Percentiles rank a stretch among this genome's conserved stretches.
phyloP scores from a whole-genome alignment of 257 asterid species.

The Fraxinus excelsior region DNA sequence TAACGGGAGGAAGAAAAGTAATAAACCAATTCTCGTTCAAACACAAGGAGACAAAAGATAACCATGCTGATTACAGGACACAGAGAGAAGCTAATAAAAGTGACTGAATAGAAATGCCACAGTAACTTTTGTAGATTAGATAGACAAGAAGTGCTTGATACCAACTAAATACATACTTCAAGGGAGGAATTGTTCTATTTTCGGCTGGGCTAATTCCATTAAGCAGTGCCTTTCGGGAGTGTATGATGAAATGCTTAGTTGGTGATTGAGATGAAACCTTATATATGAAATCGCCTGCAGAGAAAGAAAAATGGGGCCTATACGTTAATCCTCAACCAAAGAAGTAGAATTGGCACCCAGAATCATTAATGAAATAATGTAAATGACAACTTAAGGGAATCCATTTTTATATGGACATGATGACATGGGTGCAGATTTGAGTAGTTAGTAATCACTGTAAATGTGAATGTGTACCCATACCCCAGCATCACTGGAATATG shows the following conservation, averaged over 20 bases:
- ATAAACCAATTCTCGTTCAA: background rate
- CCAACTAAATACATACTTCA: conserved; percentile 56
- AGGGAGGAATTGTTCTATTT: conserved; percentile 87
- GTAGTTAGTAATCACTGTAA: background rate
- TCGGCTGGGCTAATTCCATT: conserved; percentile 93
- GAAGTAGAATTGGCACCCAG: conserved; percentile 9
- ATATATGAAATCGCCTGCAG: conserved; percentile 88
- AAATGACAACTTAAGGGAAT: background rate
- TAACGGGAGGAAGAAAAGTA: background rate
- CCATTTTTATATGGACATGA: too few relatives aligned
- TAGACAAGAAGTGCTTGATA: background rate
- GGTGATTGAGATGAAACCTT: conserved; percentile 94
- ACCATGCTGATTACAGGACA: conserved; percentile 19
- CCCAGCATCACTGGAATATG: background rate
- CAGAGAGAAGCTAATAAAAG: conserved; percentile 7
- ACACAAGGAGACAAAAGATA: conserved; percentile 9
- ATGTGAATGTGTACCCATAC: background rate
- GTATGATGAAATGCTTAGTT: conserved; percentile 84
- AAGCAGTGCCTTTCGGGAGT: conserved; percentile 93
- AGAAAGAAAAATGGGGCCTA: conserved; percentile 29
- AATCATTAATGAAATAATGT: background rate
- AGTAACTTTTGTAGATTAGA: conserved; percentile 3
- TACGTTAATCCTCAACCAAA: conserved; percentile 9
- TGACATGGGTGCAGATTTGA: background rate
- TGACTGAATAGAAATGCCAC: conserved; percentile 13